A percentile compares a stretch with the other conserved stretches of the same genome.
These are phyloP conservation scores for Auriscalpium microsporum DNA, from an alignment of 768 basidiomycete species.

Conservation along the genomic window DNA sequence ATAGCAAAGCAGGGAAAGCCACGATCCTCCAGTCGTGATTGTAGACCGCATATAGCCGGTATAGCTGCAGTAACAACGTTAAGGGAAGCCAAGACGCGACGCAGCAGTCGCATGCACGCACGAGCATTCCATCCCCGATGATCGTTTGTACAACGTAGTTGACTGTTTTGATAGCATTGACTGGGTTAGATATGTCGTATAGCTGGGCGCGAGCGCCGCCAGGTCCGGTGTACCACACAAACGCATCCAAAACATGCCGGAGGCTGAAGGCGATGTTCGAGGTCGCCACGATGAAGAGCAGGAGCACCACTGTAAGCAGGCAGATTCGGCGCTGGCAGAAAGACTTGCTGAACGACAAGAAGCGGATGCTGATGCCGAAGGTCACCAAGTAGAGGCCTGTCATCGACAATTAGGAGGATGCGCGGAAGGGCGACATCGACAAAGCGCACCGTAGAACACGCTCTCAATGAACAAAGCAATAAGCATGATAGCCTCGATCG, in stretches of 20 bases:
- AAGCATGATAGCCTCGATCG: not conserved
- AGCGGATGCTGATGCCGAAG: not conserved
- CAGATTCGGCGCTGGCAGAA: not conserved
- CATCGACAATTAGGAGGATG: not conserved
- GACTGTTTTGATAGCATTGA: conserved; percentile 36
- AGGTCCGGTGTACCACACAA: conserved; percentile 24
- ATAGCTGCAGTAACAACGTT: not conserved
- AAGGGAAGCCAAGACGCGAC: not conserved
- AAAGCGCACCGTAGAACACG: not conserved
- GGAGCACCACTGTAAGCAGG: conserved; percentile 29
- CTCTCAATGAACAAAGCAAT: not conserved
- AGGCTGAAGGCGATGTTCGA: conserved; percentile 33
- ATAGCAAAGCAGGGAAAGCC: conserved; percentile 13
- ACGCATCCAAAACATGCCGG: conserved; percentile 35
- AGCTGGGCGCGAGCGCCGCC: conserved; percentile 27
- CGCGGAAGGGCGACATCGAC: not conserved
- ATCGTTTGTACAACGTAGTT: conserved; percentile 35
- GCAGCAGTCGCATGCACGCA: conserved; percentile 8
- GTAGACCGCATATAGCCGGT: conserved; percentile 21
- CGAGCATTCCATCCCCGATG: conserved; percentile 36
- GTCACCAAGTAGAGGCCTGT: not conserved
- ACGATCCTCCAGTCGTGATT: conserved; percentile 14
- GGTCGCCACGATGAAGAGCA: conserved; percentile 33
- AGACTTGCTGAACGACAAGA: not conserved
- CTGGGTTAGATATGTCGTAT: conserved; percentile 28